phyloP scores from a whole-genome alignment of 495 filamentous ascomycete species.

The Monascus purpureus region DNA sequence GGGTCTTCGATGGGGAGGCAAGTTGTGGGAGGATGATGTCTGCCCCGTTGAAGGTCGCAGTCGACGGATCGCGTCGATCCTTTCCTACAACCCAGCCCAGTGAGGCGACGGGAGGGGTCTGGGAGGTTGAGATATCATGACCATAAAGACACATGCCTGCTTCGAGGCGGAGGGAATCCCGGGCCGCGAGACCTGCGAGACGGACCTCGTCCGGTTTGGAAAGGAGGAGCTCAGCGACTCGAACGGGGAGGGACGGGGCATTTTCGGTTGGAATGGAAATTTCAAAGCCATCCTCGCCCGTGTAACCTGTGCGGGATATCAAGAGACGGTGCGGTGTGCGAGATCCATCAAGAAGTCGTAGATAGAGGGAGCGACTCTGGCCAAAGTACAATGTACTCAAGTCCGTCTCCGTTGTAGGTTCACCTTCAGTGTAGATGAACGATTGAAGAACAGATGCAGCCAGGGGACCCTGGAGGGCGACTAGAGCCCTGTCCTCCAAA shows the following conservation, averaged over 20 bases:
- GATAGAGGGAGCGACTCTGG: conserved; percentile 42
- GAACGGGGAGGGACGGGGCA: conserved; percentile 22
- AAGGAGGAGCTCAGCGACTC: conserved; percentile 51
- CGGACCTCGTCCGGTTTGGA: conserved; percentile 46
- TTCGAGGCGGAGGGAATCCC: conserved; percentile 85
- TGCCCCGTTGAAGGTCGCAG: conserved; percentile 59
- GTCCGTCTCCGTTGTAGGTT: conserved; percentile 30
- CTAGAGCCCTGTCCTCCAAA: conserved; percentile 47
- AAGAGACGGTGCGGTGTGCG: conserved; percentile 42
- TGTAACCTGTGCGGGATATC: conserved; percentile 83
- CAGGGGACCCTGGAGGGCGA: conserved; percentile 81
- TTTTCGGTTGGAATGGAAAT: conserved; percentile 56
- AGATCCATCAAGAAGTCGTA: conserved; percentile 33
- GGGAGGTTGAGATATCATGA: conserved; percentile 84
- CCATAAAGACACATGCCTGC: conserved; percentile 98
- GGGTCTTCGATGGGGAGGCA: conserved; percentile 46
- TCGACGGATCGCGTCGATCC: conserved; percentile 43
- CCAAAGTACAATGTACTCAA: conserved; percentile 70
- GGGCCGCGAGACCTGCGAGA: conserved; percentile 75
- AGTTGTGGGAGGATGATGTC: conserved; percentile 60
- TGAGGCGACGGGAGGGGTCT: conserved; percentile 73
- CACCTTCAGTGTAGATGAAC: conserved; percentile 29
- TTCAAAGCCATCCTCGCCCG: conserved; percentile 96
- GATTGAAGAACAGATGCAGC: conserved; percentile 50
- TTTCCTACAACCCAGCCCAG: conserved; percentile 79